Evolutionary conservation across 2,329 filamentous ascomycete genomes (phyloP), one percentile per base, ranked within the genome.

Genomic region (Ceratocystis cubensis): DNA sequence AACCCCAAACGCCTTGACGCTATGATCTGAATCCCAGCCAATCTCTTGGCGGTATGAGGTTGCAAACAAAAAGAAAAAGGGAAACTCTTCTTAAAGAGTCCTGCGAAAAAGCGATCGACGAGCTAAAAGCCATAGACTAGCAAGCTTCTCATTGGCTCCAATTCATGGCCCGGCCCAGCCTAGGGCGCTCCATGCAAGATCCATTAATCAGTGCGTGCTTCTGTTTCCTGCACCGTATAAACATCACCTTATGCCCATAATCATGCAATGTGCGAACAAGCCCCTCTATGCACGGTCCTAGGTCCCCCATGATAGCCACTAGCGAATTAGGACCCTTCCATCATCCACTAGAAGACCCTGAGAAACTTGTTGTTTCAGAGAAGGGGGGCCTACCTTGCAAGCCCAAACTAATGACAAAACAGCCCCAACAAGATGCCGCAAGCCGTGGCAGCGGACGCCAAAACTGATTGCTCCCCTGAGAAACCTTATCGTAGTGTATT

Each of bases 361-460:
- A 33, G 17, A 59, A 20, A n/a, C 56, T 17, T 37, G 28, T 59
- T 37, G 56, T 59, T 59, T 59, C 56, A 59, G 33, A 59, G 56
- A 59, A 59, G 56, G 20, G 56, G 56, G 56, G 56, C 56, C 13
- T 15, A 13, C 20, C 15, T 28, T 17, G 20, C 48, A 20, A 20
- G 22, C n/a, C 48, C 48, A n/a, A 20, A 20, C 48, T 22, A 20
- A 17, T 10, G n/a, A 8, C 22, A 22, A 20, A 10, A 20, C 22
- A 22, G 17, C n/a, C n/a, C 22, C 22, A 53, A 20, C 48, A 53
- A 53, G 46, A n/a, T n/a, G 37, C 10, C 37, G 37, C 37, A 41
- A 15, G 13, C 37, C 37, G 37, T 41, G 37, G 37, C 37, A 41
- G 37, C 37, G 10, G 37, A 13, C 37, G 37, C 10, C 37, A 41